Evolutionary conservation across 768 basidiomycete species (phyloP).

Genomic region (Termitomyces sp.): DNA sequence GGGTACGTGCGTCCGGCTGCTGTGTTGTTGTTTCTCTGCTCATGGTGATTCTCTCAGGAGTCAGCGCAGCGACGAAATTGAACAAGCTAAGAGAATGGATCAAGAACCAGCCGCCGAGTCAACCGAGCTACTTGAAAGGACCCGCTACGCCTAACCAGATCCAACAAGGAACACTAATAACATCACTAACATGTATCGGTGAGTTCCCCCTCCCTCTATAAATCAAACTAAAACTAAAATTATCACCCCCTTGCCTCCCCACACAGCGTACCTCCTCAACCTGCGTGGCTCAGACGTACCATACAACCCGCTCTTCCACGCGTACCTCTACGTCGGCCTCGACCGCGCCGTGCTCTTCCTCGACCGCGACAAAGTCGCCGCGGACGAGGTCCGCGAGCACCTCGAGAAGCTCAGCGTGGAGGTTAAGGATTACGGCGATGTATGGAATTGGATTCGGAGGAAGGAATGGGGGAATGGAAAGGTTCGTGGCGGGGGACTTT

Average conservation of each 20-base stretch:
- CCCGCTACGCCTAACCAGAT: conserved; percentile 56
- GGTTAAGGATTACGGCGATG: conserved; percentile 62
- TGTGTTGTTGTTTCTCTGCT: neutral
- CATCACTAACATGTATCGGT: conserved; percentile 70
- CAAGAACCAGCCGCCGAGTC: conserved; percentile 45
- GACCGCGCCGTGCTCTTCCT: conserved; percentile 70
- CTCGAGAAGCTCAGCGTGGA: conserved; percentile 51
- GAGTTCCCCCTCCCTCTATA: too few species aligned
- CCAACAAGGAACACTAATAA: conserved; percentile 63
- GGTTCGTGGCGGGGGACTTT: too few species aligned
- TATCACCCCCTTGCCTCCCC: too few species aligned
- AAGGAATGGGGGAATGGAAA: conserved; percentile 80
- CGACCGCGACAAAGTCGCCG: conserved; percentile 57
- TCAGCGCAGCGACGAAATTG: conserved; percentile 68
- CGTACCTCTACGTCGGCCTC: conserved; percentile 73
- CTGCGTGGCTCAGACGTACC: conserved; percentile 87
- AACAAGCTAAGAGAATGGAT: conserved; percentile 68
- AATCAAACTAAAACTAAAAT: too few species aligned
- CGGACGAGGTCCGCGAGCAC: conserved; percentile 54
- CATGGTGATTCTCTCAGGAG: conserved; percentile 28
- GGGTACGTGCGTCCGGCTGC: conserved; percentile 27
- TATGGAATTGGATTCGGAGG: conserved; percentile 74
- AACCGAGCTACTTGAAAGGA: conserved; percentile 57
- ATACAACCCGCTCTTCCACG: conserved; percentile 87
- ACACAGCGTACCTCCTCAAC: conserved; percentile 87